Conservation (phyloP, 1,284 basidiomycete species). For the Malassezia arunalokei region DNA sequence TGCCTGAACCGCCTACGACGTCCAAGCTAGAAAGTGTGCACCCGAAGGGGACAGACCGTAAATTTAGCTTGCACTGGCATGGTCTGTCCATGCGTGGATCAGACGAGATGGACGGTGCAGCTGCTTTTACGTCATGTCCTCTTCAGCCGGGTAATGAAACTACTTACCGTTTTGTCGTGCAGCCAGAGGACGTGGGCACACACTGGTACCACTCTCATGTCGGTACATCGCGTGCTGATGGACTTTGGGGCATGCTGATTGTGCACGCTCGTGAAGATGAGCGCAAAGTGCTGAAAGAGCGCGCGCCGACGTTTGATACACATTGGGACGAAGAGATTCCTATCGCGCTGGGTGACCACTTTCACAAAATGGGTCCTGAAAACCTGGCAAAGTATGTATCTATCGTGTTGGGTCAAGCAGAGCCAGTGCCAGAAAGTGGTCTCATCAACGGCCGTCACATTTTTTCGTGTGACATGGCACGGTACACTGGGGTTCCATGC, state of each 20-base stretch:
- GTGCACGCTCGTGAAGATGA: conserved; percentile 40
- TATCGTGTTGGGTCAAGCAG: conserved; percentile 30
- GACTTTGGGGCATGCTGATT: conserved; percentile 35
- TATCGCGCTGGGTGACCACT: conserved; percentile 30
- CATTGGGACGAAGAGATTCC: conserved; percentile 34
- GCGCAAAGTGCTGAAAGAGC: conserved; percentile 6
- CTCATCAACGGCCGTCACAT: conserved; percentile 53
- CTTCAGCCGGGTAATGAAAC: conserved; percentile 29
- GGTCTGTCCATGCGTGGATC: conserved; percentile 36
- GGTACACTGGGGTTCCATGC: conserved; percentile 2
- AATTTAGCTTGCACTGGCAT: conserved; percentile 33
- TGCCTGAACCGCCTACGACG: neutral
- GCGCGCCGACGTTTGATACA: conserved; percentile 2
- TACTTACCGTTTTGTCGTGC: conserved; percentile 25
- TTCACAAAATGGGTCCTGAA: conserved; percentile 25
- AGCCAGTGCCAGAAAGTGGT: conserved; percentile 48
- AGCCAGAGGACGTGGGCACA: conserved; percentile 44
- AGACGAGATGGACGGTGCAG: conserved; percentile 32
- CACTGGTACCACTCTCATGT: conserved; percentile 48
- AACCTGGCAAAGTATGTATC: conserved; percentile 21
- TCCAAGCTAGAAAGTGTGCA: neutral
- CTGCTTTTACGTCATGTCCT: conserved; percentile 41
- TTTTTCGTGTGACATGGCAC: conserved; percentile 36
- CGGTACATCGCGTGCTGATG: conserved; percentile 36
- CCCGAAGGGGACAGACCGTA: conserved; percentile 6